A percentile compares a stretch with the other conserved stretches of the same genome.
Conservation (phyloP, 2,329 filamentous ascomycete genomes). For the Phyllosticta citriasiana region DNA sequence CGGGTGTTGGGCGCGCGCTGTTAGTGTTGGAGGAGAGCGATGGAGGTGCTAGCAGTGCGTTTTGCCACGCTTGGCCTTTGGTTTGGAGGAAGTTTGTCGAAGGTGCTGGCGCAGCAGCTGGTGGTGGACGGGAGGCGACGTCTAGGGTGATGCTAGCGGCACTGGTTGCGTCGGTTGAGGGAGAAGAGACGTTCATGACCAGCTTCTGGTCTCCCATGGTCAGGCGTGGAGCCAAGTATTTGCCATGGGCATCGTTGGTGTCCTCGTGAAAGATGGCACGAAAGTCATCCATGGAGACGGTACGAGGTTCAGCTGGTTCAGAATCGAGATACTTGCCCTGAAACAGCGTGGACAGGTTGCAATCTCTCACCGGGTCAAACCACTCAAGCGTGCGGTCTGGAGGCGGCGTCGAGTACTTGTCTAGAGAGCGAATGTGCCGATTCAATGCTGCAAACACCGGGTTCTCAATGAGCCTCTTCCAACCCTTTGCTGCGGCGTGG, state of each 20-base stretch:
- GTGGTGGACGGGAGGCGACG: not conserved
- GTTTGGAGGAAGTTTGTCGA: conserved; percentile 32
- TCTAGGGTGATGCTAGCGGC: not conserved
- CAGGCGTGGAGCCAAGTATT: conserved; percentile 20
- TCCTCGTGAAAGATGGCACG: conserved; percentile 24
- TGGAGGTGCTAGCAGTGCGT: conserved; percentile 22
- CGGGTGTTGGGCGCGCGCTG: conserved; percentile 17
- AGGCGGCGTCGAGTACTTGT: conserved; percentile 32
- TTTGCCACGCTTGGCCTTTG: conserved; percentile 38
- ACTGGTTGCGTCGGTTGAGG: not conserved
- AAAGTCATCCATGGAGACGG: conserved; percentile 32
- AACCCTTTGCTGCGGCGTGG: conserved; percentile 26
- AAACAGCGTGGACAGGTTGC: conserved; percentile 35
- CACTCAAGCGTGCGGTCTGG: conserved; percentile 28
- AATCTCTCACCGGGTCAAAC: conserved; percentile 34
- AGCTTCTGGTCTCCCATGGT: conserved; percentile 19
- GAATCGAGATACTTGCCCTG: conserved; percentile 36
- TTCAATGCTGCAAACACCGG: conserved; percentile 34
- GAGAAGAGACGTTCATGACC: not conserved
- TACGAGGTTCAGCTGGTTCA: conserved; percentile 31
- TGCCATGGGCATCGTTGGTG: not conserved
- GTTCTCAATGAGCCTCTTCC: conserved; percentile 28
- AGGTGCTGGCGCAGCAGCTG: conserved; percentile 15
- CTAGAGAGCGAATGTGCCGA: conserved; percentile 33
- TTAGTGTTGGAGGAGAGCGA: not conserved